Base-by-base conservation (phyloP, 1,139 yeast genomes). In the Scheffersomyces parashehatae region DNA sequence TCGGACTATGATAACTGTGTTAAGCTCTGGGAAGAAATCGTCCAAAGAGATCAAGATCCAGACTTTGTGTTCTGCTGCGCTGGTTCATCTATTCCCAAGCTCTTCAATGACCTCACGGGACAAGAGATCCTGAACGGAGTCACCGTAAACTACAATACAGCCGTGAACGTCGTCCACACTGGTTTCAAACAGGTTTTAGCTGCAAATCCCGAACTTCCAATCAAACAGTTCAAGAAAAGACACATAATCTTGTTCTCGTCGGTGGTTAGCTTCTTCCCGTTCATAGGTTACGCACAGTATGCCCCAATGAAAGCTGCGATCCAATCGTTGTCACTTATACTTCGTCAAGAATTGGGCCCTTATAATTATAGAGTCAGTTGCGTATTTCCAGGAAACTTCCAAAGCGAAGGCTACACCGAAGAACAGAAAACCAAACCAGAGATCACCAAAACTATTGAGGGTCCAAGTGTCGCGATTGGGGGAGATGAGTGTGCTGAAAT, bases 291-390 rank as follows among this genome's bases (percentile, higher is more conserved):
- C 61, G 74, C 82, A 0, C 93, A 89, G 54, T 95, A 95, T 59
- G 93, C 93, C 0, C 99, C 99, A 0, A 65, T 83, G 54, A 95
- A 95, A 63, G 83, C 89, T 0, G 97, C 97, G 0, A 62, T 93
- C 9, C 75, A 88, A 53, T 72, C 95, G 0, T 68, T 95, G 30
- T 84, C 91, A 0, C 85, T 85, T 40, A 73, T 86, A 5, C 66
- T 93, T 43, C 80, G 97, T 46, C 97, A 91, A 54, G 99, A 95
- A 60, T 74, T 88, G 45, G 61, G 75, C 0, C 84, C 85, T 2
- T 85, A 81, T 55, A 79, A 84, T 48, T 82, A 83, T 52, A 67
- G 83, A 39, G 79, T 86, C 0, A 70, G 81, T 3, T 68, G 76
- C 54, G 82, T 89, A 0, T 84, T 83, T 56, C 96, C 98, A 0